Base-by-base conservation (phyloP, 768 basidiomycete genomes). In the Strobilomyces echinocephalus region DNA sequence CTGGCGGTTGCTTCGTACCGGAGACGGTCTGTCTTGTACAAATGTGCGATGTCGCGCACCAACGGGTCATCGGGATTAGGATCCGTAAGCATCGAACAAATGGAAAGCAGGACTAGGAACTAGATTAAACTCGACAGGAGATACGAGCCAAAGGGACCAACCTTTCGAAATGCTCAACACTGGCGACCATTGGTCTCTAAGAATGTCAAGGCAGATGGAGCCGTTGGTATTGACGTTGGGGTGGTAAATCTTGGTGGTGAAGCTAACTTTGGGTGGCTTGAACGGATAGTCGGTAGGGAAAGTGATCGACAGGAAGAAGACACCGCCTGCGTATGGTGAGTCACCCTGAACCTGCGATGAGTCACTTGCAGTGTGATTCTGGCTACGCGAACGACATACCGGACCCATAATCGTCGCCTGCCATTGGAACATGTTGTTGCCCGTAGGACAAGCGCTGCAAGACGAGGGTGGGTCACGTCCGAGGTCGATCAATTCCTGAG, bases 211-310 rank as follows among this genome's bases (percentile, higher is more conserved):
- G 73, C 95, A 99, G 73, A 99, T 98, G 59, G 92, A 95, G 39
- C 97, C 97, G 67, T 99, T 99, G 63, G 95, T 91, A 71, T 99
- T 99, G 93, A 99, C 97, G 80, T 98, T 98, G 34, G 95, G 95
- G 74, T 98, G 95, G 73, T 97, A 98, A 65, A 97, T 97, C 89
- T 97, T 97, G 69, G 97, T 98, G 62, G 93, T 95, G 74, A 99
- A 99, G 78, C 88, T 88, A 75, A 99, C 93, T 83, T 99, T 99
- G 74, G 97, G 97, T 40, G 97, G 97, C 77, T 98, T 97, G 87
- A 98, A 98, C 24, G 97, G 97, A 78, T 99, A 99, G 73, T 99
- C 95, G 73, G 89, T 91, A 43, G 92, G 91, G 81, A 94, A 94
- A 41, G 80, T 83, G 71, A 95, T 94, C 46, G 87, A 86, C 44